These are phyloP conservation scores for Daldinia vernicosa DNA, from an alignment of 495 filamentous ascomycete species.

Conservation along the genomic window DNA sequence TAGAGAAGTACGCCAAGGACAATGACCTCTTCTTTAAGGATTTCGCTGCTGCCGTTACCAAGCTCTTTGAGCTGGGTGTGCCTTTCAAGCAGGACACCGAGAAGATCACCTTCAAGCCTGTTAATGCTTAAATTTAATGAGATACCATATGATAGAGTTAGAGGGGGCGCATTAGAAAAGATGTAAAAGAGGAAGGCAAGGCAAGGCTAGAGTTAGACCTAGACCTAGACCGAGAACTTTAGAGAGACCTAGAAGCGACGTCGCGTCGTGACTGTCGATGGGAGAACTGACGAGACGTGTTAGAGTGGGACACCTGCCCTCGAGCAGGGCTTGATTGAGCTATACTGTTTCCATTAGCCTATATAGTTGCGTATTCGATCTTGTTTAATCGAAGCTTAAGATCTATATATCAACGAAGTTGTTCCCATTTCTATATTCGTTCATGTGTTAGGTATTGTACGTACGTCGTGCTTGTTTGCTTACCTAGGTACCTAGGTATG, in stretches of 20 bases:
- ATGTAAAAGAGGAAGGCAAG: conserved; percentile 15
- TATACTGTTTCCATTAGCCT: conserved; percentile 28
- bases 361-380: conserved; percentile 3
- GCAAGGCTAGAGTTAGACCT: too few relatives aligned
- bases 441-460: neutral
- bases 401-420: conserved; percentile 6
- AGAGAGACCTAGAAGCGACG: conserved; percentile 29
- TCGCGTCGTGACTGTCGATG: neutral
- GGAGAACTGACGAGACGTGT: conserved; percentile 6
- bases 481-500: too few relatives aligned
- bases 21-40: conserved; percentile 93
- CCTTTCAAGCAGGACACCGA: conserved; percentile 77
- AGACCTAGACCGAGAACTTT: conserved; percentile 36
- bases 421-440: neutral
- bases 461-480: neutral
- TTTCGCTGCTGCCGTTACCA: conserved; percentile 79
- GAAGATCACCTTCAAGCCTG: conserved; percentile 79
- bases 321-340: conserved; percentile 11
- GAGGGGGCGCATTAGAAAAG: conserved; percentile 10
- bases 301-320: conserved; percentile 6
- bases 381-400: neutral
- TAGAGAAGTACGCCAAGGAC: conserved; percentile 92
- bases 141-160: conserved; percentile 41
- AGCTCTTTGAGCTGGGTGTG: conserved; percentile 94
- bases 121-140: conserved; percentile 43